Evolutionary conservation across 139 green algal genomes (phyloP).

Genomic region (Chlamydomonas sphaeroides): DNA sequence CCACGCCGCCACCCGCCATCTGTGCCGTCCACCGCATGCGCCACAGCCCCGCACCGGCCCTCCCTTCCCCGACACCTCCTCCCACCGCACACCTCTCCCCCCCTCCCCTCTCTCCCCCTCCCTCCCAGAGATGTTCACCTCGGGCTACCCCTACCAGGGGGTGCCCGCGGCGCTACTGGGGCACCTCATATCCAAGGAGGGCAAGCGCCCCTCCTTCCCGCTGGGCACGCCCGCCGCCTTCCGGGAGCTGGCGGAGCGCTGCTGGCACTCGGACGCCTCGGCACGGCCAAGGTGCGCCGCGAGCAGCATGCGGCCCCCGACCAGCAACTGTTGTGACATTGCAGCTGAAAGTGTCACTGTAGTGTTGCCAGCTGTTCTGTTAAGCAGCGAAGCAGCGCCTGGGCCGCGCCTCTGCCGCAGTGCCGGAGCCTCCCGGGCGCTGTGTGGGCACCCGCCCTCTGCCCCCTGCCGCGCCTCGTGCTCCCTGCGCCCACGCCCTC

Average conservation of each 20-base stretch:
- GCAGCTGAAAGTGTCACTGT: neutral
- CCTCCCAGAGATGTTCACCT: slow-evolving; percentile 30
- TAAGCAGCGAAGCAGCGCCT: neutral
- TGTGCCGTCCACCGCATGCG: too few species aligned
- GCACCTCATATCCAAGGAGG: slow-evolving; percentile 43
- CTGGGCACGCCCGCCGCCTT: slow-evolving; percentile 33
- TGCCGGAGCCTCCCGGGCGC: neutral
- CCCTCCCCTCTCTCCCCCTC: neutral
- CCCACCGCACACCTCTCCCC: too few species aligned
- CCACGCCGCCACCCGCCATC: too few species aligned
- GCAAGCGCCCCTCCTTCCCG: slow-evolving; percentile 50
- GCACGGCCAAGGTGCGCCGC: too few species aligned
- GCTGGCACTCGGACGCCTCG: slow-evolving; percentile 42
- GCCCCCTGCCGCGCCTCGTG: too few species aligned
- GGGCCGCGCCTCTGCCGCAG: too few species aligned
- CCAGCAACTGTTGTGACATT: neutral
- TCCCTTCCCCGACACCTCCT: too few species aligned
- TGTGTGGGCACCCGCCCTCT: too few species aligned
- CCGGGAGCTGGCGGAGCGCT: slow-evolving; percentile 49
- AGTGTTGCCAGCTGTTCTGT: too few species aligned
- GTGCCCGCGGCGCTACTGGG: slow-evolving; percentile 44
- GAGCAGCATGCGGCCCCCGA: too few species aligned
- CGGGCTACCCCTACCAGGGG: slow-evolving; percentile 25
- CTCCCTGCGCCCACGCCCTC: too few species aligned
- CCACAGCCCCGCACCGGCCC: too few species aligned